Base-by-base conservation (phyloP, 73 alveolate genomes). In the Paramecium sonneborni region DNA sequence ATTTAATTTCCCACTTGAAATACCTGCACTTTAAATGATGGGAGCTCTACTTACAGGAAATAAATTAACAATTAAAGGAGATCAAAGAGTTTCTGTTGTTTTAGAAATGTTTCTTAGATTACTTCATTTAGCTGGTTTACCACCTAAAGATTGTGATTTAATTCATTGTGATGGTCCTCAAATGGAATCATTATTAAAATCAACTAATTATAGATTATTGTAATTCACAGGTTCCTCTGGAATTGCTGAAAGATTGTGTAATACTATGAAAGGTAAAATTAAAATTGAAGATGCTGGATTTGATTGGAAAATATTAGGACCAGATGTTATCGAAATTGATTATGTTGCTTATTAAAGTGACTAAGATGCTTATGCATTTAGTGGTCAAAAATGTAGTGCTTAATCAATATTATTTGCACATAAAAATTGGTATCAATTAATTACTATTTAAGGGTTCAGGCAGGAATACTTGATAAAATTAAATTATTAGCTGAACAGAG, bases 271-370 rank as follows among this genome's bases (percentile, higher is more conserved):
- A 5, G 98, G 98, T 12, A 93, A 95, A 86, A 95, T 97, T 32
- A 96, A 95, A 93, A 58, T 95, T 68, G 99, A 97, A 91, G 99
- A 97, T 72, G 98, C 99, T 1, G 99, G 99, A 23, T 97, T 95
- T 90, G 99, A 97, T 92, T 97, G 99, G 99, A 96, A 96, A 86
- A 87, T 96, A 38, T 86, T 96, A 57, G 99, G 99, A 35, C 99
- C 99, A 11, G 99, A 96, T 94, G 96, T 92, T 3, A 92, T 86
- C 4, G 96, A 93, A 74, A 44, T 87, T 24, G 98, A 95, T 35
- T 95, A 95, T 74, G 97, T 95, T 70, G 98, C 99, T 6, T 96
- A 97, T 96, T 76, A 95, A 48, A 85, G 97, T 18, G 99, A 97
- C 56, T 95, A 97, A 24, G 99, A 97, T 85, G 99, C 99, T 5